Evolutionary conservation across 768 basidiomycete genomes (phyloP).

Genomic region (Lentinula boryana): DNA sequence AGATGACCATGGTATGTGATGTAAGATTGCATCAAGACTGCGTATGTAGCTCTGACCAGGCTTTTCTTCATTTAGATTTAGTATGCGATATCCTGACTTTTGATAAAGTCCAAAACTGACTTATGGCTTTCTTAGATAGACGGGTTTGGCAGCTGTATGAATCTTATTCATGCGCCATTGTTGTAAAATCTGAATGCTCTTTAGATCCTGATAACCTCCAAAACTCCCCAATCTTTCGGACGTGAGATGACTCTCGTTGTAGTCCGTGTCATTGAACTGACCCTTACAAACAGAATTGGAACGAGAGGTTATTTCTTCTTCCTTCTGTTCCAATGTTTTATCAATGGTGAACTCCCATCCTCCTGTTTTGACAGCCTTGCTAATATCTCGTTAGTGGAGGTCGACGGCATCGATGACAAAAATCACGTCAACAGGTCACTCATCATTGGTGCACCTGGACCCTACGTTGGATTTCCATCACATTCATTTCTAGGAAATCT

Average conservation of each 20-base stretch:
- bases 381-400: conserved; percentile 38
- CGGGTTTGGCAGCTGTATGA: conserved; percentile 2
- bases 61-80: conserved; percentile 28
- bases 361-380: not conserved
- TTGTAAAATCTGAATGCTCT: conserved; percentile 4
- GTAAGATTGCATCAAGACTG: conserved; percentile 6
- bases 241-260: conserved; percentile 32
- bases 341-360: conserved; percentile 52
- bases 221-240: conserved; percentile 61
- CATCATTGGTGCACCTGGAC: conserved; percentile 70
- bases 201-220: conserved; percentile 81
- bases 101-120: conserved; percentile 4
- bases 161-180: not conserved
- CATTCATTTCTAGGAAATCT: conserved; percentile 81
- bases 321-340: conserved; percentile 91
- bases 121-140: not conserved
- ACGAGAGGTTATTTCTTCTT: conserved; percentile 86
- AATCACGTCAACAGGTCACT: conserved; percentile 64
- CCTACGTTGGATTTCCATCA: conserved; percentile 73
- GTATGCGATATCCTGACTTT: conserved; percentile 69
- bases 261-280: not conserved
- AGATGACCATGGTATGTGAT: conserved; percentile 75
- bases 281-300: conserved; percentile 54
- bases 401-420: conserved; percentile 68
- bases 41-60: conserved; percentile 9